A percentile compares a stretch with the other conserved stretches of the same genome.
Evolutionary conservation across 306 rosid species (phyloP).

Genomic region (Argentina anserina): DNA sequence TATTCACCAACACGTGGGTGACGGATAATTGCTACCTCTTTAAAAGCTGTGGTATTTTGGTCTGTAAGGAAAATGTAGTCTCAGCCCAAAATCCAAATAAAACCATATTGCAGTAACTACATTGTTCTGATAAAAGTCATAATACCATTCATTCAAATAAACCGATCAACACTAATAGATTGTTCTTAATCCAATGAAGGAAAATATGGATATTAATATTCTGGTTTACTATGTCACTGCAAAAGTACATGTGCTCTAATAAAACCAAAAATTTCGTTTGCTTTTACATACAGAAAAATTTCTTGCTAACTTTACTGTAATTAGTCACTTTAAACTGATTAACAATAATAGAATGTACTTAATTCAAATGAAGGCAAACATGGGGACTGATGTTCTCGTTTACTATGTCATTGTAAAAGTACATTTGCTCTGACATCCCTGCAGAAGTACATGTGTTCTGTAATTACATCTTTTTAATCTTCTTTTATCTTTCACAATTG

Average conservation of each 20-base stretch:
- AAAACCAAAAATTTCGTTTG: too few species aligned
- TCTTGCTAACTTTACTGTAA: too few species aligned
- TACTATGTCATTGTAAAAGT: not conserved
- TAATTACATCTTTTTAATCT: not conserved
- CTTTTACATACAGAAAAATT: too few species aligned
- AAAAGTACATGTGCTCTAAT: too few species aligned
- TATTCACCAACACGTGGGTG: conserved; percentile 93
- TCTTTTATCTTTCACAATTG: not conserved
- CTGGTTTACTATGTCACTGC: too few species aligned
- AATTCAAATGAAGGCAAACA: not conserved
- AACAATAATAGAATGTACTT: not conserved
- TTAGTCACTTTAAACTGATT: too few species aligned
- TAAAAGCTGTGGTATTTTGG: conserved; percentile 88
- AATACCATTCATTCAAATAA: not conserved
- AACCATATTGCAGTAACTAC: not conserved
- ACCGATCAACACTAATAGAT: too few species aligned
- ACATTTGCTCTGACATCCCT: not conserved
- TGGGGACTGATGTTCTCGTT: not conserved
- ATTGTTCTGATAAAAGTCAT: not conserved
- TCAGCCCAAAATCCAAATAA: not conserved
- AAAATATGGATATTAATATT: too few species aligned
- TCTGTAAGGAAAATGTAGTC: conserved; percentile 44
- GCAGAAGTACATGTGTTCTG: not conserved
- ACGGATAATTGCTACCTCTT: conserved; percentile 89
- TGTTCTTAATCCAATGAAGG: too few species aligned